Evolutionary conservation across 768 basidiomycete genomes (phyloP), one percentile per base, ranked within the genome.

Genomic region (Suillus sp.): DNA sequence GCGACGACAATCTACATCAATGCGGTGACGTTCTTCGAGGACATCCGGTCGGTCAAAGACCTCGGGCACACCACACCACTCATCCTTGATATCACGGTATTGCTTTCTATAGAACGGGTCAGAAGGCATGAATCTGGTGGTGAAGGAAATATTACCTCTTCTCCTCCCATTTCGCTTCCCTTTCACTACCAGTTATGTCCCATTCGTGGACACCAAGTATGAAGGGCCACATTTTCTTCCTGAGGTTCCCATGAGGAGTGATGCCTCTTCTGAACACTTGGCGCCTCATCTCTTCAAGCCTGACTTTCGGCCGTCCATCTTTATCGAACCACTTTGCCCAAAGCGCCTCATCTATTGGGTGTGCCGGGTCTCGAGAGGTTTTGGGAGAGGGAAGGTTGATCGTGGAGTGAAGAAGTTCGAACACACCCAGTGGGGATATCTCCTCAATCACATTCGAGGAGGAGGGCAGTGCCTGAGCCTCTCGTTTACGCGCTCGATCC

Each of bases 1-100:
- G 32, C 97, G 85, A 63, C 96, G 89, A 70, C 97, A 99, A 72
- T 99, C 97, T 62, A 99, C 97, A 70, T 99, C 93, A 68, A 95
- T 94, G 30, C 93, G 86, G 76, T 95, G 93, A n/a, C 92, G 86
- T 72, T 95, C 93, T 77, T 99, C 96, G 37, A 92, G 74, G 59
- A 92, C 84, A 70, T 93, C 91, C 64, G 85, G 83, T 56, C 89
- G 84, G 69, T 90, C 89, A 72, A 91, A 94, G 11, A 93, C 88
- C 66, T 92, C 92, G 25, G 88, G 86, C 43, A 88, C 86, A 27
- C 89, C 90, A 75, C 84, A 90, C 96, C 96, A 99, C 69, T 90
- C 84, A 35, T 81, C 76, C 76, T 93, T 95, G 34, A 91, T 75
- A 34, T 83, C 76, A 32, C 84, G 84, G 68, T 98, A 99, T 61